Evolutionary conservation across 192 early-diverging fungal species (phyloP).

Genomic region (Umbelopsis sp.): DNA sequence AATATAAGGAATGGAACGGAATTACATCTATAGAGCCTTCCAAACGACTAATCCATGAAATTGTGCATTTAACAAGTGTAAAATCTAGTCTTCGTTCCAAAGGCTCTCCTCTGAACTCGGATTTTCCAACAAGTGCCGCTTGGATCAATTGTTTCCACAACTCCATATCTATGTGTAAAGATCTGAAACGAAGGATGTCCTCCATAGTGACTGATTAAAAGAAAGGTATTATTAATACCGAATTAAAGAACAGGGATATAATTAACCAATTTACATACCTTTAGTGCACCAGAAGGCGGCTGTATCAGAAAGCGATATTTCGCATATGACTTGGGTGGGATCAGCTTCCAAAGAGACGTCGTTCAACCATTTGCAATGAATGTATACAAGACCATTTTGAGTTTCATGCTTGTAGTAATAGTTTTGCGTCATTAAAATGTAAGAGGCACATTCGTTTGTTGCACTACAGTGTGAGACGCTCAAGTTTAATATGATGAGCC

Average conservation of each 20-base stretch:
- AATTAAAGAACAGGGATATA: neutral
- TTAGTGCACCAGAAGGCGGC: neutral
- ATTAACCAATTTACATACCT: neutral
- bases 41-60: constrained; percentile 5
- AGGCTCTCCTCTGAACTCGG: constrained; percentile 10
- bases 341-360: neutral
- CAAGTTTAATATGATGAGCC: neutral
- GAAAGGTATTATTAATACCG: neutral
- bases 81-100: neutral
- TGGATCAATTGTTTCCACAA: neutral
- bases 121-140: neutral
- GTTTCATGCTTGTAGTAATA: constrained; percentile 13
- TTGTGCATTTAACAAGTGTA: neutral
- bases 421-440: neutral
- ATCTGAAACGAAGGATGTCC: neutral
- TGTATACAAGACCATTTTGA: neutral
- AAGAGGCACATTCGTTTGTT: neutral
- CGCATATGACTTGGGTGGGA: neutral
- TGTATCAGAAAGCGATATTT: neutral
- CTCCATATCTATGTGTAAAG: constrained; percentile 5
- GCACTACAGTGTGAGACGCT: neutral
- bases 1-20: neutral
- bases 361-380: constrained; percentile 4
- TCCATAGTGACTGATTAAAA: neutral
- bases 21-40: constrained; percentile 11